Evolutionary conservation across 2,329 filamentous ascomycete genomes (phyloP).

Genomic region (Dendryphion nanum): DNA sequence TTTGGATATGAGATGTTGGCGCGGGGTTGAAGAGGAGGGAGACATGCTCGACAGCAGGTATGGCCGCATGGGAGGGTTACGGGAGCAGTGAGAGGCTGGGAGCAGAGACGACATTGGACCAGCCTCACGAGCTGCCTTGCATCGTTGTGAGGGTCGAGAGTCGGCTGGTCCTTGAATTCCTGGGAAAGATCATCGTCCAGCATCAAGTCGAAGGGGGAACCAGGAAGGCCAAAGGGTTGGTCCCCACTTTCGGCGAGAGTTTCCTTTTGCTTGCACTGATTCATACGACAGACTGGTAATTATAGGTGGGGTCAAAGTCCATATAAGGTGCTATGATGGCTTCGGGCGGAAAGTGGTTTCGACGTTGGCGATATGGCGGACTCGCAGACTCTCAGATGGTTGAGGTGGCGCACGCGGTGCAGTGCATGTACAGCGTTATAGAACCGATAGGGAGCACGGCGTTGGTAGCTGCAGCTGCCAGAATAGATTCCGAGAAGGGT

Average conservation of each 20-base stretch:
- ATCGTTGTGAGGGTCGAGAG: constrained; percentile 52
- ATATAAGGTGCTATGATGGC: background rate
- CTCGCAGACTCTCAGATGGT: no score
- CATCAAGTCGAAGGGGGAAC: constrained; percentile 42
- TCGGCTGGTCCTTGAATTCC: constrained; percentile 34
- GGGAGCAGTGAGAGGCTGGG: constrained; percentile 64
- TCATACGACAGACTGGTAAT: constrained; percentile 33
- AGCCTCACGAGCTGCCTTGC: constrained; percentile 67
- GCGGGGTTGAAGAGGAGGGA: constrained; percentile 65
- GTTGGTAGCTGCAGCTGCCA: no score
- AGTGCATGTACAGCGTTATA: no score
- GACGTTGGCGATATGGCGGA: no score
- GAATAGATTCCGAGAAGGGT: no score
- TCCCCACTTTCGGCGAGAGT: constrained; percentile 32
- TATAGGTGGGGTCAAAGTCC: background rate
- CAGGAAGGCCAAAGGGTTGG: constrained; percentile 28
- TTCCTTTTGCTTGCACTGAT: constrained; percentile 32
- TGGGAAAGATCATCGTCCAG: constrained; percentile 35
- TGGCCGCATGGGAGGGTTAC: constrained; percentile 80
- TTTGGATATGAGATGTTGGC: constrained; percentile 76
- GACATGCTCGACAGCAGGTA: constrained; percentile 71
- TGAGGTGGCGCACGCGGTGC: no score
- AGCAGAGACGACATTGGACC: constrained; percentile 76
- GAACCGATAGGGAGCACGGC: no score
- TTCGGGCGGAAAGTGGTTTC: no score